Evolutionary conservation across 768 basidiomycete species (phyloP), one percentile per base, ranked within the genome.

Genomic region (Saitozyma podzolica): DNA sequence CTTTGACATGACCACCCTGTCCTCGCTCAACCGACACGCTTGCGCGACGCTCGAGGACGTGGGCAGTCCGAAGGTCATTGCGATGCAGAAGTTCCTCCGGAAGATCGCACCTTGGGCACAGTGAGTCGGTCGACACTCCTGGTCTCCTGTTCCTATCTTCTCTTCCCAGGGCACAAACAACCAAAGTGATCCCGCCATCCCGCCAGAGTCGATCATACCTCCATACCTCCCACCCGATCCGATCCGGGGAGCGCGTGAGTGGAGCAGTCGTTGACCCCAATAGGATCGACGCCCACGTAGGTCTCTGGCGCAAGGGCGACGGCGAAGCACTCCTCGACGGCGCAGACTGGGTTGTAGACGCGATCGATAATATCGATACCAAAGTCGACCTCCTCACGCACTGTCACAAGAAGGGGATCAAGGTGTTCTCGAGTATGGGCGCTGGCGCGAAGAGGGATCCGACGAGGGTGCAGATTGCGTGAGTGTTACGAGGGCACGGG

Each of bases 351-450:
- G 95, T 98, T 19, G 85, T 99, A 86, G 95, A 99, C 79, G 93
- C 93, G 6, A 99, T 98, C 62, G 95, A 98, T 80, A 98, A 99
- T 74, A 95, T 98, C 65, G 85, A 89, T 52, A 95, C 95, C 0
- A 98, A 99, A 77, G 92, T 96, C 10, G 94, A 98, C 71, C 83
- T 98, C 50, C 84, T 99, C 8, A 87, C 89, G 61, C 89, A 94
- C 78, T 99, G 95, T 72, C 85, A 89, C 70, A 85, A 88, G 59
- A 83, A 88, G 65, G 75, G 83, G 16, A 86, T 98, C 78, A 92
- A 90, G 82, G 91, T 89, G 16, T 96, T 98, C 80, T 92, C 94
- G 0, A 92, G 92, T 29, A 96, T 99, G 92, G 96, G 96, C 39
- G 91, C 94, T 4, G 88, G 93, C 11, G 89, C 93, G 13, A 99